Evolutionary conservation across 192 early-diverging fungal species (phyloP).

Genomic region (Coemansia interrupta): DNA sequence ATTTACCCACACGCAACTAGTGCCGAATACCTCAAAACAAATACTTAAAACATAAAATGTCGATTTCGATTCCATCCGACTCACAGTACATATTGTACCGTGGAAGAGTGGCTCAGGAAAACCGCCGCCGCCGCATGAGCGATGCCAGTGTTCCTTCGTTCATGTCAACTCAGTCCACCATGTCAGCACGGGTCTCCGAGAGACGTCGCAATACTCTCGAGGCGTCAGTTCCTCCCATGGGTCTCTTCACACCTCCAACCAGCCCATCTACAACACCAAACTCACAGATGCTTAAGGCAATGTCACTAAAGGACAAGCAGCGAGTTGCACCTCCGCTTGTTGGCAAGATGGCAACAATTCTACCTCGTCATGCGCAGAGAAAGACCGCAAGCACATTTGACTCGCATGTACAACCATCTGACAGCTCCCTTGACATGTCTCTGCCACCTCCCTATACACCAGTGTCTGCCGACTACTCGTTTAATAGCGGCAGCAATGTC

Average conservation of each 20-base stretch:
- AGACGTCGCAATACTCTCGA: conserved; percentile 42
- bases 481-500: neutral
- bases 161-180: conserved; percentile 11
- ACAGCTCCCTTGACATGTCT: neutral
- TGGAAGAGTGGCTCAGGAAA: conserved; percentile 31
- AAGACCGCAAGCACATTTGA: neutral
- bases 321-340: conserved; percentile 1
- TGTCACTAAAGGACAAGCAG: conserved; percentile 1
- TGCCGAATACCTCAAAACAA: no score
- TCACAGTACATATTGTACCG: conserved; percentile 34
- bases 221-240: neutral
- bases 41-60: conserved; percentile 4
- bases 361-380: neutral
- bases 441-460: no score
- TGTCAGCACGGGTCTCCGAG: conserved; percentile 1
- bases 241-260: neutral
- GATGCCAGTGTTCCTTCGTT: conserved; percentile 19
- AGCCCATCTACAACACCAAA: neutral
- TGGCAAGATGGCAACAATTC: conserved; percentile 9
- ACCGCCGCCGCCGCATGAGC: conserved; percentile 36
- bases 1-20: no score
- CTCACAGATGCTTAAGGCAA: conserved; percentile 7
- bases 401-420: neutral
- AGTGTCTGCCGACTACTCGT: neutral
- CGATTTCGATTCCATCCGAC: conserved; percentile 27